Conservation (phyloP, 768 basidiomycete genomes). For the Lactarius trivialis region DNA sequence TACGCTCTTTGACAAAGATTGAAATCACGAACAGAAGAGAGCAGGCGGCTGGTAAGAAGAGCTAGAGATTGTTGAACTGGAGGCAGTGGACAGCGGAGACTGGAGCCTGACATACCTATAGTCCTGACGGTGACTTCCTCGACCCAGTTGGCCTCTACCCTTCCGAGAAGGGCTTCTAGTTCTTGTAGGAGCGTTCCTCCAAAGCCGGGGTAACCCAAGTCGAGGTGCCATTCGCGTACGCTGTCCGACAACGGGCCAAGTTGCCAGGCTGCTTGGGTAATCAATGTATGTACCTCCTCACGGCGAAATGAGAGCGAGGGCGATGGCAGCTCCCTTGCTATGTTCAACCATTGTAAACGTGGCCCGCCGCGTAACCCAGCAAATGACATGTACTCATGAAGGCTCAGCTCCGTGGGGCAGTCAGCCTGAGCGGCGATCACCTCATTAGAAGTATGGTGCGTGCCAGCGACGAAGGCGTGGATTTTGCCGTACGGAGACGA, state of each 20-base stretch:
- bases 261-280: slow-evolving; percentile 42
- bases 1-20: not conserved
- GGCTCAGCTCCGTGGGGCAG: slow-evolving; percentile 34
- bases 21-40: not conserved
- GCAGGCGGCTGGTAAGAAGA: not conserved
- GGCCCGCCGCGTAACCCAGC: slow-evolving; percentile 41
- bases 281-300: slow-evolving; percentile 36
- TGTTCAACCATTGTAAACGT: slow-evolving; percentile 34
- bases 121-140: not conserved
- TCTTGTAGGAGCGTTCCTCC: slow-evolving; percentile 32
- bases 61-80: not conserved
- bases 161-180: slow-evolving; percentile 30
- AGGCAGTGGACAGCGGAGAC: not conserved
- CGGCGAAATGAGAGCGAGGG: slow-evolving; percentile 34
- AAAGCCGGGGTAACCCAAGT: slow-evolving; percentile 32
- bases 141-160: slow-evolving; percentile 38
- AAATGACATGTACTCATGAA: slow-evolving; percentile 43
- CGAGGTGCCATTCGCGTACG: slow-evolving; percentile 36
- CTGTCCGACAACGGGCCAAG: slow-evolving; percentile 28
- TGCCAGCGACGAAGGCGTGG: not conserved
- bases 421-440: slow-evolving; percentile 36
- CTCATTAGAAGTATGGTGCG: slow-evolving; percentile 32
- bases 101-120: not conserved
- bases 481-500: not conserved
- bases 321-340: slow-evolving; percentile 31